A percentile compares a stretch with the other conserved stretches of the same genome.
Evolutionary conservation across 441 rosid species (phyloP).

Genomic region (Isatis lusitanica): DNA sequence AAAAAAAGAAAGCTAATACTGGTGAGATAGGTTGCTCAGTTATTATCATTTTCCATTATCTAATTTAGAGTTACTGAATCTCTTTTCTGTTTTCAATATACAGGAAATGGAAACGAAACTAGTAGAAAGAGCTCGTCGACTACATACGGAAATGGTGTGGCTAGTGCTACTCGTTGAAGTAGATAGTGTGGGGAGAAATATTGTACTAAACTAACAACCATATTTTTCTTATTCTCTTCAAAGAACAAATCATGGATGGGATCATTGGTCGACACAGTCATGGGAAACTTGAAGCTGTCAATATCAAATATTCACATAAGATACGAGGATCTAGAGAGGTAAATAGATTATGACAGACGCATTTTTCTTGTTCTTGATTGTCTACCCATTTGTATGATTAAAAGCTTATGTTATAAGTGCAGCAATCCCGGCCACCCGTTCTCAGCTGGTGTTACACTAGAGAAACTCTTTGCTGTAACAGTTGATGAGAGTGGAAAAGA

Average conservation of each 20-base stretch:
- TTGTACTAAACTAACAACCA: constrained; percentile 30
- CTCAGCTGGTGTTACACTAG: constrained; percentile 87
- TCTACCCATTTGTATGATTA: constrained; percentile 19
- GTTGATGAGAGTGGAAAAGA: constrained; percentile 90
- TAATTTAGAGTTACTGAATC: constrained; percentile 16
- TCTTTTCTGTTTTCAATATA: constrained; percentile 31
- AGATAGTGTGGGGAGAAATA: constrained; percentile 8
- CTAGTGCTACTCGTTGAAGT: constrained; percentile 31
- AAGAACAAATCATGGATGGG: constrained; percentile 98
- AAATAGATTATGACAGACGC: constrained; percentile 10
- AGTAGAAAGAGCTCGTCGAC: constrained; percentile 67
- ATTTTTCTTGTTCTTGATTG: constrained; percentile 22
- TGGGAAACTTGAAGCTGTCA: constrained; percentile 98
- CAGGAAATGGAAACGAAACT: constrained; percentile 96
- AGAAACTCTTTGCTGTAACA: constrained; percentile 94
- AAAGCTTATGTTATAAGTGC: constrained; percentile 35
- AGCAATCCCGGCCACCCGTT: constrained; percentile 96
- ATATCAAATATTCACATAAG: constrained; percentile 97
- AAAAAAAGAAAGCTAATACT: constrained; percentile 80
- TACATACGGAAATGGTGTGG: constrained; percentile 89
- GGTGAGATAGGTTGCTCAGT: constrained; percentile 57
- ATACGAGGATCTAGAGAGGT: constrained; percentile 99
- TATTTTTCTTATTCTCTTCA: constrained; percentile 39
- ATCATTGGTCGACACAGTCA: constrained; percentile 85
- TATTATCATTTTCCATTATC: constrained; percentile 29